Base-by-base conservation (phyloP, 345 rosid genomes). In the Excoecaria agallocha region DNA sequence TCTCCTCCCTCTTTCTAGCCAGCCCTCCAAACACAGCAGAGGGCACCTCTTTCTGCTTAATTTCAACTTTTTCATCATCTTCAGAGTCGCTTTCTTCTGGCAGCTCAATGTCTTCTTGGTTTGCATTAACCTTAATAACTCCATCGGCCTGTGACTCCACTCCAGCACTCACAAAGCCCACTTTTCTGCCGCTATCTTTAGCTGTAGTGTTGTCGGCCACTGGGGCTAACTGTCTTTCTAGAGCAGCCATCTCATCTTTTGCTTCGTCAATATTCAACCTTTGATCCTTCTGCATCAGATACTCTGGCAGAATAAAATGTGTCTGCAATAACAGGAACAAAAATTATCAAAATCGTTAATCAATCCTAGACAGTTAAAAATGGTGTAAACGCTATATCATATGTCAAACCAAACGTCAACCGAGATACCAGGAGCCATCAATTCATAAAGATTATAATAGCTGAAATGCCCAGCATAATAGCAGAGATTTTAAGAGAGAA, bases 111-210 rank as follows among this genome's bases (percentile, higher is more conserved):
- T 95, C 98, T 83, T 95, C 99, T 1, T 78, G 74, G 70, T 93
- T 93, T 7, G 80, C 88, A 11, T 73, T 71, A 41, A 80, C 67
- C 64, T 74, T 88, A 5, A 69, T 20, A 59, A 76, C 88, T 43
- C 84, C 86, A 54, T 88, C 93, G 1, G 90, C 45, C 79, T 85
- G 89, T 3, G 97, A 76, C 70, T 86, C 89, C 51, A 89, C 89
- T 56, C 97, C 99, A 38, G 97, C 98, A 64, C 97, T 95, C 70
- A 91, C 98, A 41, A 95, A 95, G 22, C 99, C 97, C n/a, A 95
- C 85, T 59, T 49, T 83, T 71, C 90, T 84, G 70, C 79, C 74
- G 68, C 63, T 76, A 16, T 92, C 97, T 76, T 87, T 89, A 1
- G 75, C 71, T 6, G 81, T 13, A 0, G 71, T 75, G 51, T 81